Conservation (phyloP, 1,139 yeast species). For the Lodderomyces theae region DNA sequence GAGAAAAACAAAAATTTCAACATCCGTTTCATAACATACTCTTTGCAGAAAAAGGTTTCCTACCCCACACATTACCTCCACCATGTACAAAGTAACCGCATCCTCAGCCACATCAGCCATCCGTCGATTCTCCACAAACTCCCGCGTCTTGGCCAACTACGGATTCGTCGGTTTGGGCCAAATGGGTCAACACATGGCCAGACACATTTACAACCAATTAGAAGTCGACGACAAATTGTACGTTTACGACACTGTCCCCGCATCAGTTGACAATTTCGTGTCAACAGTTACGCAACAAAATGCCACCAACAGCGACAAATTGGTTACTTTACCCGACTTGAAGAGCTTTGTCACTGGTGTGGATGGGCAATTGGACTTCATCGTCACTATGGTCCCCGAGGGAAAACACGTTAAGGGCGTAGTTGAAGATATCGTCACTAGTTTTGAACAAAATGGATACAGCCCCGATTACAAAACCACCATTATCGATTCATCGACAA, state of each 20-base stretch:
- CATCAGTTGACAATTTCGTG: slow-evolving; percentile 29
- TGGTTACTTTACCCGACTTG: slow-evolving; percentile 24
- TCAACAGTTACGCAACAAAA: slow-evolving; percentile 22
- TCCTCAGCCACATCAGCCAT: not conserved
- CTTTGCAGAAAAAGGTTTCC: no score
- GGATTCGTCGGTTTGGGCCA: slow-evolving; percentile 61
- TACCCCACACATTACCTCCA: no score
- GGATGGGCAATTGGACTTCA: slow-evolving; percentile 38
- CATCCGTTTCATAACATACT: no score
- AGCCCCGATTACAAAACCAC: slow-evolving; percentile 18
- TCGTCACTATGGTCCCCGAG: slow-evolving; percentile 60
- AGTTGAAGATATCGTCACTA: slow-evolving; percentile 36
- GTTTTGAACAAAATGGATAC: slow-evolving; percentile 21
- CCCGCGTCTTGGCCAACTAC: slow-evolving; percentile 25
- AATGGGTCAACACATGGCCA: slow-evolving; percentile 63
- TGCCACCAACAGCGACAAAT: slow-evolving; percentile 22
- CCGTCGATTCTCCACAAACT: slow-evolving; percentile 20
- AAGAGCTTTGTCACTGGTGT: slow-evolving; percentile 36
- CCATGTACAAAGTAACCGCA: not conserved
- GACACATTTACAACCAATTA: slow-evolving; percentile 46
- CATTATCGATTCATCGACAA: slow-evolving; percentile 54
- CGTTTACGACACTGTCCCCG: slow-evolving; percentile 43
- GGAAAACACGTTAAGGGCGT: slow-evolving; percentile 52
- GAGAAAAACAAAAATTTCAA: no score
- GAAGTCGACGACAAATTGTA: slow-evolving; percentile 39